Base-by-base conservation (phyloP, 352 stramenopile genomes). In the Thraustochytrium striatum region DNA sequence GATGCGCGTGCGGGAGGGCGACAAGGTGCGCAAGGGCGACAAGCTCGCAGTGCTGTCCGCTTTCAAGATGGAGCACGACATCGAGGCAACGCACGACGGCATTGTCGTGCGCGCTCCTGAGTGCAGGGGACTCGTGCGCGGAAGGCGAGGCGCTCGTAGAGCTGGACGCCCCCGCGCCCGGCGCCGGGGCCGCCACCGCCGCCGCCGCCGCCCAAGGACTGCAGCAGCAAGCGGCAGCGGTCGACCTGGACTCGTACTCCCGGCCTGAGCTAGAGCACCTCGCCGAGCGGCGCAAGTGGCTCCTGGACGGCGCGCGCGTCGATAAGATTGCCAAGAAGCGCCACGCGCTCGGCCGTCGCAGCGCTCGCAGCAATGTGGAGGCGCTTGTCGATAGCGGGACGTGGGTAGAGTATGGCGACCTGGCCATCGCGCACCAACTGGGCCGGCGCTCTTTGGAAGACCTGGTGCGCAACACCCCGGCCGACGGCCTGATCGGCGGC, bases 31-130 rank as follows among this genome's bases (percentile, higher is more conserved):
- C 7, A n/a, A 38, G 9, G 72, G 72, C 13, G 28, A 28, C 0
- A 79, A 3, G 13, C 19, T 81, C 3, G 58, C 52, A 7, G 11
- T 81, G 11, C 61, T 81, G 0, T 61, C 70, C 32, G 58, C 72
- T n/a, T 79, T 81, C 58, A 81, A 81, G 32, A 81, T 81, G 72
- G 72, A 81, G 72, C 72, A 81, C 33, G 59, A 81, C 28, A 32
- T 81, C 9, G 28, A 79, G 11, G 47, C 57, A 13, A 21, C 81
- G n/a, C 9, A 13, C 5, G 21, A 25, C 13, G 72, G 72, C 28
- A 38, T 79, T 16, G 58, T 81, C 0, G 30, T 13, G n/a, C 41
- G 52, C 35, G 47, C 28, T 57, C 28, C 61, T 81, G 5, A 7
- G 61, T 28, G 13, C 62, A 3, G 62, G 62, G 5, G 57, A 79